Base-by-base conservation (phyloP, 1,139 yeast genomes). In the Diutina mesorugosa region DNA sequence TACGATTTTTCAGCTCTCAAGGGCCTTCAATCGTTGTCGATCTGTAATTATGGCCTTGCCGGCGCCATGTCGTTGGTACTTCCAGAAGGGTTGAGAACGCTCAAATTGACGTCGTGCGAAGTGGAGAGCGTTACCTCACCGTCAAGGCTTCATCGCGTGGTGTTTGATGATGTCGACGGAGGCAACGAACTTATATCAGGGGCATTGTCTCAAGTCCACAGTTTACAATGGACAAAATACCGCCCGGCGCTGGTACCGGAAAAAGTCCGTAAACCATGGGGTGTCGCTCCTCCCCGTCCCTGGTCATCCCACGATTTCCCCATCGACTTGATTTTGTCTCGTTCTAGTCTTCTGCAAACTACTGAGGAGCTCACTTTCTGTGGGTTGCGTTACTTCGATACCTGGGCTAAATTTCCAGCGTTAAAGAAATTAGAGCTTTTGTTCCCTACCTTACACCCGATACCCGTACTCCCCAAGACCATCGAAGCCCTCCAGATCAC, bases 221-320 rank as follows among this genome's bases (percentile, higher is more conserved):
- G 45, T 9, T 18, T 50, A 6, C 45, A 30, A 16, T 50, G 53
- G 53, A 50, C 53, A 14, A 50, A 50, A 18, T 50, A 32, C 32
- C 32, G 21, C 14, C 53, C 53, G 3, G 26, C 18, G 12, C 28
- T 14, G 16, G 16, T 16, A 9, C 53, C 53, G 12, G 53, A 50
- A 4, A 50, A 50, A 10, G 28, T 50, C 30, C 30, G 8, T 14
- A 26, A 21, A 18, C 26, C 21, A 5, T 26, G 48, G 30, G n/a
- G 30, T 10, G 26, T 18, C 8, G n/a, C 16, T 9, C 28, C 45
- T 3, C 41, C 45, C 6, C 53, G 53, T 7, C 53, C 53, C 7
- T 50, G 53, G 53, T 50, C 53, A 5, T 50, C 53, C 7, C 41
- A 50, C 18, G 53, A 50, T 32, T 50, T 50, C 28, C 53, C 53